Base-by-base conservation (phyloP, 1,139 yeast genomes). In the Taphrina communis region DNA sequence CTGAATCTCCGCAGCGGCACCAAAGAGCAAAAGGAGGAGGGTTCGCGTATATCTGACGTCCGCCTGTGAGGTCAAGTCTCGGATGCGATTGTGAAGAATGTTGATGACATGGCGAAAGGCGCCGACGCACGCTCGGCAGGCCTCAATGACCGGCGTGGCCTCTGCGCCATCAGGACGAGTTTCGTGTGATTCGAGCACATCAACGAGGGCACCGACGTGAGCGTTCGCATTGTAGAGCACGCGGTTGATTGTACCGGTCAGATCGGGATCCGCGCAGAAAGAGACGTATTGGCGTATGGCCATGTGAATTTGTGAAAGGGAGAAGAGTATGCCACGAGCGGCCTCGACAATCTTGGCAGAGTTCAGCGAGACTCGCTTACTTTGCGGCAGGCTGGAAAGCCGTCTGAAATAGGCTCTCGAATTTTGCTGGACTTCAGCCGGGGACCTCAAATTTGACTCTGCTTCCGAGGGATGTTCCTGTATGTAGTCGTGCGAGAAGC, bases 11-110 rank as follows among this genome's bases (percentile, higher is more conserved):
- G 86, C 84, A 72, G 90, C 85, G 1, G 95, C 84, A 17, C 95
- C 91, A 75, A 84, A 86, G 12, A 90, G 76, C 2, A 91, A 84
- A 75, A 91, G 82, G 71, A 89, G 86, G 56, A 90, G 82, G 83
- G 90, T 83, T 72, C 97, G 81, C 6, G 90, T 82, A 74, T 87
- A 88, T 73, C 90, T 85, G 36, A 88, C 82, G 76, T 89, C 95
- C 56, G 86, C 85, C 65, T 83, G 84, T 55, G 81, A 82, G 35
- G 85, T 84, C 74, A 86, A 84, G 0, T 80, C 74, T 0, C 78
- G 74, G 66, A 84, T 81, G 73, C 84, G 82, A 11, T 82, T 84
- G 69, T 84, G 80, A 39, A 87, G 76, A 14, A 83, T 75, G 14
- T 78, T 75, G 77, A 86, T 82, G 35, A 86, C 84, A 60, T 82